Conservation (phyloP, 192 early-diverging fungal genomes). For the Backusella parvicylindrica region DNA sequence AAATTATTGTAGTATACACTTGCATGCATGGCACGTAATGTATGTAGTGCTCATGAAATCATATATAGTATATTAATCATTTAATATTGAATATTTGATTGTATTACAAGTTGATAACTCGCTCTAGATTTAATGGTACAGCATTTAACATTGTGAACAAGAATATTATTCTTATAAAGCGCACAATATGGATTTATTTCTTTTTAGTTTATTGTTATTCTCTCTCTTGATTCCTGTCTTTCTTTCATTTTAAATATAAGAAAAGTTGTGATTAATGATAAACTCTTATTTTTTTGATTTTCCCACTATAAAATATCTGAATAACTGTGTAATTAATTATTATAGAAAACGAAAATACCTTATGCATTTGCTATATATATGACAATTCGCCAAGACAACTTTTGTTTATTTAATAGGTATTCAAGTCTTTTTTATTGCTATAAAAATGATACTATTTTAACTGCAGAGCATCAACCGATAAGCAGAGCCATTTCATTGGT, state of each 20-base stretch:
- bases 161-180: too few species aligned
- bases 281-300: neutral
- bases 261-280: too few species aligned
- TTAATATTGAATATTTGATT: neutral
- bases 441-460: too few species aligned
- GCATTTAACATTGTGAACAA: too few species aligned
- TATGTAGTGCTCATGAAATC: too few species aligned
- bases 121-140: too few species aligned
- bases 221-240: neutral
- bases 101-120: too few species aligned
- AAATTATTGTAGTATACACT: too few species aligned
- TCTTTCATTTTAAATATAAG: neutral
- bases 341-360: neutral
- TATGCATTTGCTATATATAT: neutral
- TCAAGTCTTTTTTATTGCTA: neutral
- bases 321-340: neutral
- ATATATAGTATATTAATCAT: too few species aligned
- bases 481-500: neutral
- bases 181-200: too few species aligned
- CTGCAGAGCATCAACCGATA: neutral
- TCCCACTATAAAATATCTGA: neutral
- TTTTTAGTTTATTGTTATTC: too few species aligned
- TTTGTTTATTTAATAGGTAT: neutral
- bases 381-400: neutral
- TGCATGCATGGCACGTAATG: too few species aligned